Percentiles rank a stretch among this genome's conserved stretches.
phyloP scores from a whole-genome alignment of 2,329 filamentous ascomycete species.

The Scedosporium minutisporum region DNA sequence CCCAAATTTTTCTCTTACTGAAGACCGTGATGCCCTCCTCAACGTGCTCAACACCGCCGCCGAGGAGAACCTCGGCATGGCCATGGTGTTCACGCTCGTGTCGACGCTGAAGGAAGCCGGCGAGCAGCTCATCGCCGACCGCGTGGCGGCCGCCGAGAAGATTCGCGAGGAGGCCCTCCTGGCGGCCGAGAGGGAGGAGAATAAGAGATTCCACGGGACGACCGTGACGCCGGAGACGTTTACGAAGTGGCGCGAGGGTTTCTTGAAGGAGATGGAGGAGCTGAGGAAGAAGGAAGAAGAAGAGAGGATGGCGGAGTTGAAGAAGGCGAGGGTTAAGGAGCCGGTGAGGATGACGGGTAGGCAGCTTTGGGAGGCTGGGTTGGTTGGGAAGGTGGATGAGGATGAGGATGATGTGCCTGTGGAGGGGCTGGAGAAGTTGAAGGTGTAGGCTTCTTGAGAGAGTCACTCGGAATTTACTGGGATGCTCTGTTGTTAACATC shows the following conservation, averaged over 20 bases:
- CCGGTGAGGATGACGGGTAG: slow-evolving; percentile 62
- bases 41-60: slow-evolving; percentile 63
- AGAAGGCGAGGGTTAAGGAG: slow-evolving; percentile 67
- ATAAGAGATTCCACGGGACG: slow-evolving; percentile 90
- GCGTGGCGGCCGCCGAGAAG: slow-evolving; percentile 55
- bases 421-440: slow-evolving; percentile 60
- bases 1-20: slow-evolving; percentile 65
- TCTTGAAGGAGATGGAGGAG: slow-evolving; percentile 73
- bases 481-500: too few relatives aligned
- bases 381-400: slow-evolving; percentile 58
- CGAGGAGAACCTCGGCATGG: slow-evolving; percentile 91
- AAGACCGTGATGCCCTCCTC: slow-evolving; percentile 69
- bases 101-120: slow-evolving; percentile 81
- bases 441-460: slow-evolving; percentile 44
- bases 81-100: slow-evolving; percentile 91
- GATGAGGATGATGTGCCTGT: slow-evolving; percentile 50
- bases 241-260: slow-evolving; percentile 68
- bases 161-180: slow-evolving; percentile 43
- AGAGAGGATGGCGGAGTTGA: slow-evolving; percentile 72
- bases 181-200: slow-evolving; percentile 77
- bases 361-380: slow-evolving; percentile 69
- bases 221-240: slow-evolving; percentile 83
- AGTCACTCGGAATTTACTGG: background rate
- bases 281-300: slow-evolving; percentile 58
- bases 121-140: slow-evolving; percentile 71